Evolutionary conservation across 2,329 filamentous ascomycete genomes (phyloP), one percentile per base, ranked within the genome.

Genomic region (Ophiostoma ips): DNA sequence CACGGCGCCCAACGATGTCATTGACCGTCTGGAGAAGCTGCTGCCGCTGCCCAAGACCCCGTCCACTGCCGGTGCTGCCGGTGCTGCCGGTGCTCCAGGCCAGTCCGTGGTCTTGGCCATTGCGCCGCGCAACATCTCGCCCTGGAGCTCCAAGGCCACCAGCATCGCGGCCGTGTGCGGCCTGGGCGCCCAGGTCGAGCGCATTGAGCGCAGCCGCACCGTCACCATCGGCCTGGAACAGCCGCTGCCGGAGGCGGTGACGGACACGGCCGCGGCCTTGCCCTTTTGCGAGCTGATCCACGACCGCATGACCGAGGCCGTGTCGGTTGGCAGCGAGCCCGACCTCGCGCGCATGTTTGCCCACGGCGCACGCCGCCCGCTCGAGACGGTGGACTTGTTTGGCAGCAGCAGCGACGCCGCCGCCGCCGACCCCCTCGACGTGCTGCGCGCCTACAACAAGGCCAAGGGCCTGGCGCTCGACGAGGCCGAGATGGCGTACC

Each of bases 81-180:
- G 60, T 53, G 73, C 76, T 52, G 68, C 71, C 49, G 13, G 33
- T 59, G 61, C 54, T 72, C 76, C 52, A 68, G 72, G 49, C 18
- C 64, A 71, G 52, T 24, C 35, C 50, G 37, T 58, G 71, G 81
- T 55, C 76, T 85, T 50, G 63, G 87, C 88, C 62, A 75, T 95
- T 52, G 80, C 77, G 44, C 90, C 90, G 18, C 79, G 90, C 57
- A 84, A 85, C 59, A 89, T 94, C 58, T 95, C 89, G 37, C 92
- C 92, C 63, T 98, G 92, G 92, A 95, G 88, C 67, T 95, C 89
- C 51, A 89, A 95, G 66, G 90, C 89, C 28, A 95, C 90, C 44
- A 90, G 81, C 63, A 95, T 96, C 64, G 84, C 90, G 49, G 81
- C 92, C 57, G 90, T 95, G 31, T 96, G 90, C 63, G 89, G 86